Evolutionary conservation across 139 green algal genomes (phyloP).

Genomic region (Astrephomene gubernaculifera): DNA sequence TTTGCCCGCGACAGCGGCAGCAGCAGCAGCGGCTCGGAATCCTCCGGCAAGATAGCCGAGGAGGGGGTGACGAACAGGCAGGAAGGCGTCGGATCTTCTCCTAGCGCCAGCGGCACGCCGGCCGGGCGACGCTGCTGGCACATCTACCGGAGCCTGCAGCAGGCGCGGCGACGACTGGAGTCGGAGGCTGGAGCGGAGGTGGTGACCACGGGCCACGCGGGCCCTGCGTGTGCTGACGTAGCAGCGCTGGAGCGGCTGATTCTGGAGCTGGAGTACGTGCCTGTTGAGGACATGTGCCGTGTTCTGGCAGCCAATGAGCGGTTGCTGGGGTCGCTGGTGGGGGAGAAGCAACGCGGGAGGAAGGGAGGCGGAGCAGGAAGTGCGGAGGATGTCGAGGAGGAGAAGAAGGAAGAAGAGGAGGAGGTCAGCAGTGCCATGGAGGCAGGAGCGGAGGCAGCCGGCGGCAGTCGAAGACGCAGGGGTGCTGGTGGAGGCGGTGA

Average conservation of each 20-base stretch:
- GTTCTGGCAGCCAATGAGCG: neutral
- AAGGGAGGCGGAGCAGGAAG: neutral
- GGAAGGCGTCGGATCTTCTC: no score
- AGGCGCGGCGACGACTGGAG: neutral
- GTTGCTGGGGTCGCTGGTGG: neutral
- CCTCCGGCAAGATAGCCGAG: no score
- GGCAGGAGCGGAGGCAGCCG: no score
- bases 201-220: neutral
- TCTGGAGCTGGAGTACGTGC: neutral
- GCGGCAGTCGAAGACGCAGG: neutral
- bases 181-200: constrained; percentile 13
- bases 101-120: neutral
- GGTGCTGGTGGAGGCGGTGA: neutral
- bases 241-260: constrained; percentile 10
- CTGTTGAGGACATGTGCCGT: neutral
- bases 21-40: neutral
- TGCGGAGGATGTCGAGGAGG: neutral
- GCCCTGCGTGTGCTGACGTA: neutral
- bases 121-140: constrained; percentile 20
- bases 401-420: neutral
- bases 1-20: neutral
- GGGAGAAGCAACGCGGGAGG: neutral
- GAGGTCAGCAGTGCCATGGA: no score
- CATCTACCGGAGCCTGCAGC: constrained; percentile 4
- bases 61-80: no score